Percentiles rank a stretch among this genome's conserved stretches.
Evolutionary conservation across 2,329 filamentous ascomycete species (phyloP).

Genomic region (Chrysosporium keratinophilum): DNA sequence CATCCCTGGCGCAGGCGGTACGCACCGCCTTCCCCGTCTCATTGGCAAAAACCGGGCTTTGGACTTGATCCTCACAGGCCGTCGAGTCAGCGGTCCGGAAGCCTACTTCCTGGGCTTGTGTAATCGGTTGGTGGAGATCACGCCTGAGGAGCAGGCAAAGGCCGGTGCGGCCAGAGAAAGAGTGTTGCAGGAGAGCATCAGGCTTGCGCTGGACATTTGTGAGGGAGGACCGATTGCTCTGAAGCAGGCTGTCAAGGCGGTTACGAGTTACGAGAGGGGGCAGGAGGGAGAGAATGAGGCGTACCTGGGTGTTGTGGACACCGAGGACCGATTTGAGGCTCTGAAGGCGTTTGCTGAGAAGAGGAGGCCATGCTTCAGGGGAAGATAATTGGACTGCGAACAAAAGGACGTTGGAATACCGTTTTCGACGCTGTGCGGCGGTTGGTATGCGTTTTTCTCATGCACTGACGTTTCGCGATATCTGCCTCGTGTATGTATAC

Average conservation of each 20-base stretch:
- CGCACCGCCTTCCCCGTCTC: conserved; percentile 70
- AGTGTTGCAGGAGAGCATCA: conserved; percentile 65
- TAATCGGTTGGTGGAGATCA: conserved; percentile 76
- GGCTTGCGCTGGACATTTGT: conserved; percentile 73
- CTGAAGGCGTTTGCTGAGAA: conserved; percentile 73
- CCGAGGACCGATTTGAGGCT: conserved; percentile 80
- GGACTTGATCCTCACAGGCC: conserved; percentile 80
- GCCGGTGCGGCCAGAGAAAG: conserved; percentile 52
- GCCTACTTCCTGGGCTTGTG: conserved; percentile 86
- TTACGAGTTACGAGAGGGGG: conserved; percentile 53
- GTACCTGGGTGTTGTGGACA: conserved; percentile 72
- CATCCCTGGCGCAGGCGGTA: conserved; percentile 88
- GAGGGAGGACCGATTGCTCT: conserved; percentile 80
- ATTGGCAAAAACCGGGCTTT: conserved; percentile 74
- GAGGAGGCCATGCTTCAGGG: conserved; percentile 58
- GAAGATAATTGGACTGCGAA: conserved; percentile 31
- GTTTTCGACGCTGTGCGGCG: not conserved
- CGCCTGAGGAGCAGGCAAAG: conserved; percentile 44
- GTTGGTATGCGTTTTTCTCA: not conserved
- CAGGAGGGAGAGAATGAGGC: conserved; percentile 77
- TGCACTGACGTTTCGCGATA: not conserved
- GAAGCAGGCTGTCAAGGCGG: conserved; percentile 66
- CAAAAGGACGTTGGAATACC: not conserved
- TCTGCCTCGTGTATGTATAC: not conserved
- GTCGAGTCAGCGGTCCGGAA: conserved; percentile 71